Evolutionary conservation across 2,329 filamentous ascomycete species (phyloP).

Genomic region (Cercospora sp.): DNA sequence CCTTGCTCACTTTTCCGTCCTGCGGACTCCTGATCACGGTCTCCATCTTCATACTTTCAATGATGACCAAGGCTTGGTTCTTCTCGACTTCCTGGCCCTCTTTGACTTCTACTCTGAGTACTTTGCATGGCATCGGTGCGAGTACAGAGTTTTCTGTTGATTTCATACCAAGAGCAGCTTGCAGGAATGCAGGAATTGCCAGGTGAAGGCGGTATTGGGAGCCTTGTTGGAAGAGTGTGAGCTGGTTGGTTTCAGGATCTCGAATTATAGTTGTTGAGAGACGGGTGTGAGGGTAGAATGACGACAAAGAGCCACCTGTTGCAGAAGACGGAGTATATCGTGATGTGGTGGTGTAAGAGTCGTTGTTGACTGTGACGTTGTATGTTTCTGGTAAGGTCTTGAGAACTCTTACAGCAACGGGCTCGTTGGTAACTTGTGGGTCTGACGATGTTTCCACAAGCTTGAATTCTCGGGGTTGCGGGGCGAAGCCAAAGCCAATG

Average conservation of each 20-base stretch:
- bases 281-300: slow-evolving; percentile 79
- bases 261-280: slow-evolving; percentile 75
- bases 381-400: slow-evolving; percentile 55
- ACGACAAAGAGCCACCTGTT: slow-evolving; percentile 53
- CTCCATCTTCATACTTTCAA: slow-evolving; percentile 58
- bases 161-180: slow-evolving; percentile 81
- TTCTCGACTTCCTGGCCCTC: slow-evolving; percentile 82
- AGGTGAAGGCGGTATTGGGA: slow-evolving; percentile 58
- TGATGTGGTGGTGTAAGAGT: slow-evolving; percentile 41
- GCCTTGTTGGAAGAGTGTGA: slow-evolving; percentile 72
- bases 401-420: slow-evolving; percentile 48
- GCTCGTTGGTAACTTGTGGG: slow-evolving; percentile 41
- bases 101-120: slow-evolving; percentile 81
- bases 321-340: slow-evolving; percentile 49
- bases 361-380: slow-evolving; percentile 49
- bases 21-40: slow-evolving; percentile 54
- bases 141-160: slow-evolving; percentile 79
- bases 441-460: slow-evolving; percentile 53
- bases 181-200: slow-evolving; percentile 72
- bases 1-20: slow-evolving; percentile 49
- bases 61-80: slow-evolving; percentile 80
- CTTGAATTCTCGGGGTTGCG: slow-evolving; percentile 63
- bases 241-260: slow-evolving; percentile 57
- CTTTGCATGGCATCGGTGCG: slow-evolving; percentile 97
- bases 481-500: slow-evolving; percentile 59